Base-by-base conservation (phyloP, 2,329 filamentous ascomycete genomes). In the Neonectria sp. region DNA sequence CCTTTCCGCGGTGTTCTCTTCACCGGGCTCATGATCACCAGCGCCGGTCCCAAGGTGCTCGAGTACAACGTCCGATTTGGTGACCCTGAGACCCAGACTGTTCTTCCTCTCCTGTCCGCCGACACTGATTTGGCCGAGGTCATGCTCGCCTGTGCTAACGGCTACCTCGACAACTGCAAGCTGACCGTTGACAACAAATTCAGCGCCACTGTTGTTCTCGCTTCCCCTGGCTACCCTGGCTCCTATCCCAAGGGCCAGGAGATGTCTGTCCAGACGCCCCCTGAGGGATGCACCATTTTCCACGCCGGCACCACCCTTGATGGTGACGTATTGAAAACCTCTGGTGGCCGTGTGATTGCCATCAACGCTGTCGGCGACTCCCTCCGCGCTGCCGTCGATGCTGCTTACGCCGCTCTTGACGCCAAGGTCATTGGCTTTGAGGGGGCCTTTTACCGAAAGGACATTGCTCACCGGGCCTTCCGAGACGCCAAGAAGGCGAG, bases 61-160 rank as follows among this genome's bases (percentile, higher is more conserved):
- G 95, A 97, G 82, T 98, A 97, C 85, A 97, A 97, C 75, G 94
- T 97, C 56, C 91, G 95, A 64, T 97, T 97, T 77, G 95, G 95
- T 55, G 95, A 97, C 78, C 95, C 95, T 2, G 95, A 97, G 82
- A 96, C 94, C 0, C 94, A 97, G 83, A 96, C 93, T 3, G 86
- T 97, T 24, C 85, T 98, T 12, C 91, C 93, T 11, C 86, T 98
- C 21, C 86, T 98, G 76, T 92, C 89, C 53, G 82, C 87, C 62
- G 91, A 96, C 68, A 94, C 92, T 25, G 95, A 98, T 81, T 86
- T 98, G 56, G 95, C 94, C 1, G 90, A 95, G 78, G 88, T 98
- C 67, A 95, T 98, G 92, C 85, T 95, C 51, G 94, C 95, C 62
- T 97, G 94, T 80, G 90, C 92, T 9, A 88, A 92, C 58, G 91